A percentile compares a stretch with the other conserved stretches of the same genome.
Conservation (phyloP, 805 yeast genomes). For the Saccharomycopsis capsularis region DNA sequence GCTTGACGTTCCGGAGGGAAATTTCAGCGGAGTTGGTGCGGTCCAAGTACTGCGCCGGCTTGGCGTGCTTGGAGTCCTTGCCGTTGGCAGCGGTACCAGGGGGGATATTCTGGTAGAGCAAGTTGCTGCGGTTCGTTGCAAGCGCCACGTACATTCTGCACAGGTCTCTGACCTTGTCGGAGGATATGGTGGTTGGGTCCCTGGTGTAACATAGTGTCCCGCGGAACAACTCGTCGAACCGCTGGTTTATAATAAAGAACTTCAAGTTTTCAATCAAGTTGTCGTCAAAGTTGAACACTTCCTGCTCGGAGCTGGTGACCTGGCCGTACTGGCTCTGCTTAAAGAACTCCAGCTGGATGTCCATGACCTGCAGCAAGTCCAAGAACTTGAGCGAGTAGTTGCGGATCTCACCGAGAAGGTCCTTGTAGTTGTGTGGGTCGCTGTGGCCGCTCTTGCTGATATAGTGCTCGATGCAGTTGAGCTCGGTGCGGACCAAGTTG, state of each 20-base stretch:
- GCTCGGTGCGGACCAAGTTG: neutral
- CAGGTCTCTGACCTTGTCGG: neutral
- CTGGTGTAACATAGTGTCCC: constrained; percentile 15
- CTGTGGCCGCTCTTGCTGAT: too few relatives aligned
- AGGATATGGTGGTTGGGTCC: constrained; percentile 7
- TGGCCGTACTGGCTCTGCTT: constrained; percentile 16
- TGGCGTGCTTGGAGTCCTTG: neutral
- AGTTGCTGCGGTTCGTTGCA: constrained; percentile 6
- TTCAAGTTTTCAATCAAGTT: constrained; percentile 11
- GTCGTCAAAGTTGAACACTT: constrained; percentile 6
- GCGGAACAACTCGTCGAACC: constrained; percentile 14
- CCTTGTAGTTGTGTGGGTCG: too few relatives aligned
- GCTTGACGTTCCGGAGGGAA: constrained; percentile 6
- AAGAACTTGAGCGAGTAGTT: too few relatives aligned
- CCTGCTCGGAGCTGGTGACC: neutral
- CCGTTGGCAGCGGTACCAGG: too few relatives aligned
- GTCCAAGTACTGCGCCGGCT: neutral
- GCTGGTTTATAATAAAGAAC: constrained; percentile 13
- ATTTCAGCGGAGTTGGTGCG: constrained; percentile 3
- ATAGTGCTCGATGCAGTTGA: too few relatives aligned
- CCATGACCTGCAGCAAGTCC: too few relatives aligned
- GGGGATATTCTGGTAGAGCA: constrained; percentile 3
- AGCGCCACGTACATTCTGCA: neutral
- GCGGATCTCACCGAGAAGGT: too few relatives aligned
- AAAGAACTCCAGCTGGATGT: constrained; percentile 12